phyloP scores from a whole-genome alignment of 2,329 filamentous ascomycete genomes.

The Penicillium sp. region DNA sequence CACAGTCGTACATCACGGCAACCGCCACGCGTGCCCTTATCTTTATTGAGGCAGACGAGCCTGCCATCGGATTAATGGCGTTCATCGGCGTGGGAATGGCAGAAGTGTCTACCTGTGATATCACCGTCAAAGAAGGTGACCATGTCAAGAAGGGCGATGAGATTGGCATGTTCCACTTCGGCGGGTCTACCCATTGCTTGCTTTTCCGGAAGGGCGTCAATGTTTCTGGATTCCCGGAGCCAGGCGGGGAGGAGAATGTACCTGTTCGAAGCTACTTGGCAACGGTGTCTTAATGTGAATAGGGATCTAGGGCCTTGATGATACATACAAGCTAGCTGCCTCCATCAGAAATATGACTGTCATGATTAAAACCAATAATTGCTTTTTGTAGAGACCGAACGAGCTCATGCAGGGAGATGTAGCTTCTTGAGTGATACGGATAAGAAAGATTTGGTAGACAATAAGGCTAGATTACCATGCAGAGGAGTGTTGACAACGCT shows the following conservation, averaged over 20 bases:
- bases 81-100: conserved; percentile 76
- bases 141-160: conserved; percentile 70
- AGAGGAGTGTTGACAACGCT: not conserved
- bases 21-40: conserved; percentile 72
- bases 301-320: not conserved
- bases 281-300: conserved; percentile 10
- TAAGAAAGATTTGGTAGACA: not conserved
- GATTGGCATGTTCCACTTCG: conserved; percentile 79
- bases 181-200: conserved; percentile 71
- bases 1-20: conserved; percentile 68
- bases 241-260: conserved; percentile 31
- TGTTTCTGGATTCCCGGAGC: conserved; percentile 34
- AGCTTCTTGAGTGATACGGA: not conserved
- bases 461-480: not conserved
- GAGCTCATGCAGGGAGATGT: not conserved
- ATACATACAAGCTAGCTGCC: not conserved
- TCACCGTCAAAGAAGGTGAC: conserved; percentile 69
- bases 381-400: not conserved
- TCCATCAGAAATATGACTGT: no score
- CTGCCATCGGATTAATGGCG: conserved; percentile 67
- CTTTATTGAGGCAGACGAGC: conserved; percentile 70
- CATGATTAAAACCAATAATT: no score
- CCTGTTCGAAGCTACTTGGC: conserved; percentile 35
- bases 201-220: conserved; percentile 56
- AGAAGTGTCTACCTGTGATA: conserved; percentile 74